These are phyloP conservation scores for Acanthamoeba lenticulata DNA, from an alignment of 208 protist genomes.

Conservation along the genomic window DNA sequence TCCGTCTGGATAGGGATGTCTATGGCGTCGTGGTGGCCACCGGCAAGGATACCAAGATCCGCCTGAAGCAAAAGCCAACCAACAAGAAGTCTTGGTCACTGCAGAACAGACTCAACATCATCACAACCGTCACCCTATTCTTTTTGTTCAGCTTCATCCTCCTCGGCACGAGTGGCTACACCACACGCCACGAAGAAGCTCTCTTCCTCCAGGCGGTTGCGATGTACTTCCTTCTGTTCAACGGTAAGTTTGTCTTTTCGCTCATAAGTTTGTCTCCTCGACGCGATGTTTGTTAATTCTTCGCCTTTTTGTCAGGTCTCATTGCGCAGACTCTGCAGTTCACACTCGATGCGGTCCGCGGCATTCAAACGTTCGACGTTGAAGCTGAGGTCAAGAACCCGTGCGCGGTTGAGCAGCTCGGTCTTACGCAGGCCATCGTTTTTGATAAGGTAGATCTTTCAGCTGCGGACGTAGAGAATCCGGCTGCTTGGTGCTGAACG, in stretches of 20 bases:
- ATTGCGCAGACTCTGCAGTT: slow-evolving; percentile 69
- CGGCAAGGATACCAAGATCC: slow-evolving; percentile 65
- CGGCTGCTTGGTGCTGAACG: no score
- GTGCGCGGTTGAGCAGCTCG: slow-evolving; percentile 62
- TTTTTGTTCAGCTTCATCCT: slow-evolving; percentile 67
- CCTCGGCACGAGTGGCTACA: slow-evolving; percentile 45
- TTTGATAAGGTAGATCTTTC: slow-evolving; percentile 71
- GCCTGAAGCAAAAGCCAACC: slow-evolving; percentile 61
- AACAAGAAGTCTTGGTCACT: slow-evolving; percentile 64
- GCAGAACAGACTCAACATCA: slow-evolving; percentile 67
- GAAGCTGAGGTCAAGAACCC: slow-evolving; percentile 69
- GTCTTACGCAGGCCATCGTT: slow-evolving; percentile 56
- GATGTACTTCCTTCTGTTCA: slow-evolving; percentile 70
- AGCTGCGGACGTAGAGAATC: neutral
- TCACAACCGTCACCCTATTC: slow-evolving; percentile 55
- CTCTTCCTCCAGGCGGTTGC: slow-evolving; percentile 43
- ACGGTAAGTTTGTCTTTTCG: neutral
- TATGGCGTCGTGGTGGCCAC: slow-evolving; percentile 67
- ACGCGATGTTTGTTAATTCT: neutral
- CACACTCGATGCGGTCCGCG: slow-evolving; percentile 60
- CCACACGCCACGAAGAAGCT: neutral
- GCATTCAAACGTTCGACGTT: slow-evolving; percentile 60
- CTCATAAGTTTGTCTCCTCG: neutral
- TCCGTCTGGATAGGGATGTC: neutral
- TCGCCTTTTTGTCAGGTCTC: neutral